Base-by-base conservation (phyloP, 148 eudicot genomes). In the Fagopyrum esculentum region DNA sequence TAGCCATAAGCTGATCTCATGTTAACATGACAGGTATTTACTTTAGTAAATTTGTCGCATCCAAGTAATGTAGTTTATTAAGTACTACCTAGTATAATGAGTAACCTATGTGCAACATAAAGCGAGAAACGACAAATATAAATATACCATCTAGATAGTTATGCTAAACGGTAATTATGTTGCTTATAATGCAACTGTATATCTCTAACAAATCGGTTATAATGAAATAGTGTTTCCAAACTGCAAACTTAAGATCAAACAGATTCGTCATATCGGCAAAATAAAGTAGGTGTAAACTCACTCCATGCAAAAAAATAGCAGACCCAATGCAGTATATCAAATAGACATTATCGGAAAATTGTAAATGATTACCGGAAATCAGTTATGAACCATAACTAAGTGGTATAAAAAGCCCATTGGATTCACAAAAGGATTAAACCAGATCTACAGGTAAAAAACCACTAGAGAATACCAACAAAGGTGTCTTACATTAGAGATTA, bases 401-500 rank as follows among this genome's bases (percentile, higher is more conserved):
- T 29, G 44, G 63, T 17, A 17, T 17, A 6, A 61, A 61, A 61
- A 61, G 43, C 68, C 2, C 68, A 61, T 29, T 9, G 35, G 68
- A 61, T 61, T 61, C 68, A 61, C 26, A 26, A 26, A 61, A 61
- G 68, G 68, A 29, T 15, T 61, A 61, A 59, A 22, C 40, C 40
- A 35, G 40, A 35, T 35, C 40, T 35, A 35, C 40, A 35, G 40
- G 40, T 35, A 35, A 35, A 35, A 35, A 35, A 35, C 9, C 66
- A 22, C 35, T 9, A 26, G 66, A 59, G 66, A 59, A 59, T 22
- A 22, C 40, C 66, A 59, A 61, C 16, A 61, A 61, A 61, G 5
- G 30, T 61, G 44, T 61, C 68, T 61, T 29, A 61, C 68, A 26
- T 61, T 61, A 61, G 68, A 61, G 68, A 61, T 61, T 26, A 61